These are phyloP conservation scores for Neostapfia colusana DNA, from an alignment of 176 grass and related monocot genomes.

Conservation along the genomic window DNA sequence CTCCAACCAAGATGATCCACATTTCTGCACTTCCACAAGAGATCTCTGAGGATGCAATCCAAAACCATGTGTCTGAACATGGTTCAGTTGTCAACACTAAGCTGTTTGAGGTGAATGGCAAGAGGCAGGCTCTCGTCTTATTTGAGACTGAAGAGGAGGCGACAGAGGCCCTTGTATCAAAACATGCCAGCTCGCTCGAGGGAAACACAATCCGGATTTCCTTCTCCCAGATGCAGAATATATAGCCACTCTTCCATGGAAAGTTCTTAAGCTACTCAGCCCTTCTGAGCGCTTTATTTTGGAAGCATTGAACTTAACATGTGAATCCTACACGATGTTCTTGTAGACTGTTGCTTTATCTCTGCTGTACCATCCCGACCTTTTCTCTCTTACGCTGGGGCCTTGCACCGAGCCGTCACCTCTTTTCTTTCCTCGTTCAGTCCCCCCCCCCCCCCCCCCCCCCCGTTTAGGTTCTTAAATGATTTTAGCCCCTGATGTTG, in stretches of 20 bases:
- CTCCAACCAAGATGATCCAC: conserved; percentile 94
- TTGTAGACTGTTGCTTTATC: conserved; percentile 3
- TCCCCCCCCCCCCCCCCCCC: too few relatives aligned
- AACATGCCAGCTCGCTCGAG: conserved; percentile 76
- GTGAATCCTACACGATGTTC: conserved; percentile 38
- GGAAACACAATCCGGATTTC: conserved; percentile 77
- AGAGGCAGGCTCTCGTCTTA: conserved; percentile 72
- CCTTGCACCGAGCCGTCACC: conserved; percentile 10
- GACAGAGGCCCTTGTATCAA: conserved; percentile 73
- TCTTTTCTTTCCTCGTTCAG: not conserved
- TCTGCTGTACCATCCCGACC: not conserved
- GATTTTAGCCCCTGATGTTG: not conserved
- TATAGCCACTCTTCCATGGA: conserved; percentile 33
- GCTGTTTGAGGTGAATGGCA: conserved; percentile 88
- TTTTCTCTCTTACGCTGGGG: not conserved
- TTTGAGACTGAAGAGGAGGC: conserved; percentile 80
- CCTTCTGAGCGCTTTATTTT: conserved; percentile 5
- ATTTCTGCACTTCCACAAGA: conserved; percentile 88
- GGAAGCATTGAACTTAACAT: conserved; percentile 34
- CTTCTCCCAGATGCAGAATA: conserved; percentile 91
- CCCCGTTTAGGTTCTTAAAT: not conserved
- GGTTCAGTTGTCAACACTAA: conserved; percentile 71
- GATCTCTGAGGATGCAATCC: conserved; percentile 57
- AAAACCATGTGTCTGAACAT: conserved; percentile 65
- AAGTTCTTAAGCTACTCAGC: not conserved